Evolutionary conservation across 2,329 filamentous ascomycete species (phyloP).

Genomic region (Tolypocladium capitatum): DNA sequence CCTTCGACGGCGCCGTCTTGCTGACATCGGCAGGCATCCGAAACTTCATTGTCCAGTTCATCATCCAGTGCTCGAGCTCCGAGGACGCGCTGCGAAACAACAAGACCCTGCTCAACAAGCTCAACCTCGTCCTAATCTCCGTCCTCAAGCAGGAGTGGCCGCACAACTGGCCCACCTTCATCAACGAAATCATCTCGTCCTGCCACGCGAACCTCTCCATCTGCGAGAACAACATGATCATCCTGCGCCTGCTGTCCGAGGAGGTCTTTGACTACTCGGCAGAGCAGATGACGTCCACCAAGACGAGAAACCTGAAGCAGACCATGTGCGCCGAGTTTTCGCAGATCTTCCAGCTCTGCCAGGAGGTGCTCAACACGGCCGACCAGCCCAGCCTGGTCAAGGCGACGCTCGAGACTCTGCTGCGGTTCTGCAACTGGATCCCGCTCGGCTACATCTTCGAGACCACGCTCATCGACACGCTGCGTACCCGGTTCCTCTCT

Average conservation of each 20-base stretch:
- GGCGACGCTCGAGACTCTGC: constrained; percentile 88
- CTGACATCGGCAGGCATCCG: constrained; percentile 58
- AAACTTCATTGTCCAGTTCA: constrained; percentile 98
- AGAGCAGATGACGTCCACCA: constrained; percentile 97
- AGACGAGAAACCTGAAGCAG: constrained; percentile 91
- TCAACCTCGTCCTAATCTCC: constrained; percentile 93
- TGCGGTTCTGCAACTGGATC: constrained; percentile 98
- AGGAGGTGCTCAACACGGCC: constrained; percentile 83
- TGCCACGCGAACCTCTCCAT: constrained; percentile 93
- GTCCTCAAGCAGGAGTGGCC: constrained; percentile 99
- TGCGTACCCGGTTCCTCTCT: constrained; percentile 84
- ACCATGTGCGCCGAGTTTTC: constrained; percentile 99
- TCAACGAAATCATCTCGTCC: constrained; percentile 97
- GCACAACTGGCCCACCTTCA: constrained; percentile 98
- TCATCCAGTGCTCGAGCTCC: constrained; percentile 81
- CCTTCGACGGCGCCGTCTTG: neutral
- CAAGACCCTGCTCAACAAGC: constrained; percentile 89
- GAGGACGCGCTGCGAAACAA: constrained; percentile 78
- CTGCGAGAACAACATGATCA: constrained; percentile 99
- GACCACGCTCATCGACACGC: constrained; percentile 86
- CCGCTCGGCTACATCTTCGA: constrained; percentile 98
- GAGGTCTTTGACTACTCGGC: constrained; percentile 98
- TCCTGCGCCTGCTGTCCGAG: constrained; percentile 85
- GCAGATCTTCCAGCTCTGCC: constrained; percentile 94
- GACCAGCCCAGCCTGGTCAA: constrained; percentile 82